Percentiles rank a stretch among this genome's conserved stretches.
phyloP scores from a whole-genome alignment of 1,139 yeast species.

The Trichomonascaceae sp. region DNA sequence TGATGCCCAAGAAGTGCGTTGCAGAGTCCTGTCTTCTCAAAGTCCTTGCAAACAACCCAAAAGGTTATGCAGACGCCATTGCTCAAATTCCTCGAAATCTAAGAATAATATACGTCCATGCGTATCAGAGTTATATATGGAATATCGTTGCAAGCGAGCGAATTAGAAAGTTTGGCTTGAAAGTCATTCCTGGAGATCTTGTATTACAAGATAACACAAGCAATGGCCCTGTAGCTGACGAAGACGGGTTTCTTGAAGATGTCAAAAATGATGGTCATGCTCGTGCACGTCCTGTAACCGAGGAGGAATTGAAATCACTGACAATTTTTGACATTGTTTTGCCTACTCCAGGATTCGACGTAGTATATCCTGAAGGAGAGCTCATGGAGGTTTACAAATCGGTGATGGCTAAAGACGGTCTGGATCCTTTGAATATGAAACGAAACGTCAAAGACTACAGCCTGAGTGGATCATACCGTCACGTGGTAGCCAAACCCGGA shows the following conservation, averaged over 20 bases:
- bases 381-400: constrained; percentile 60
- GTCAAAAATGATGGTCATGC: constrained; percentile 47
- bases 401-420: constrained; percentile 71
- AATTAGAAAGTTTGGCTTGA: constrained; percentile 61
- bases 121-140: constrained; percentile 96
- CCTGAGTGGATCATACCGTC: constrained; percentile 83
- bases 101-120: constrained; percentile 93
- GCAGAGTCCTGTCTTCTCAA: constrained; percentile 76
- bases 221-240: constrained; percentile 36
- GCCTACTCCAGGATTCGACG: constrained; percentile 93
- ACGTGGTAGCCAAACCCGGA: constrained; percentile 61
- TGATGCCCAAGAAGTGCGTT: constrained; percentile 80
- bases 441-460: constrained; percentile 85
- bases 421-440: constrained; percentile 80
- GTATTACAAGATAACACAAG: constrained; percentile 42
- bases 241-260: constrained; percentile 59
- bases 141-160: constrained; percentile 78
- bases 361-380: constrained; percentile 70
- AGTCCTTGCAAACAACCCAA: constrained; percentile 44
- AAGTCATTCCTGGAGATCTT: constrained; percentile 77
- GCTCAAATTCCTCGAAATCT: constrained; percentile 89
- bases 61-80: constrained; percentile 65
- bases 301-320: constrained; percentile 63
- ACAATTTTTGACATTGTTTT: constrained; percentile 78
- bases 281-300: constrained; percentile 65